Base-by-base conservation (phyloP, 257 asterid genomes). In the Solanum chiquidenum region DNA sequence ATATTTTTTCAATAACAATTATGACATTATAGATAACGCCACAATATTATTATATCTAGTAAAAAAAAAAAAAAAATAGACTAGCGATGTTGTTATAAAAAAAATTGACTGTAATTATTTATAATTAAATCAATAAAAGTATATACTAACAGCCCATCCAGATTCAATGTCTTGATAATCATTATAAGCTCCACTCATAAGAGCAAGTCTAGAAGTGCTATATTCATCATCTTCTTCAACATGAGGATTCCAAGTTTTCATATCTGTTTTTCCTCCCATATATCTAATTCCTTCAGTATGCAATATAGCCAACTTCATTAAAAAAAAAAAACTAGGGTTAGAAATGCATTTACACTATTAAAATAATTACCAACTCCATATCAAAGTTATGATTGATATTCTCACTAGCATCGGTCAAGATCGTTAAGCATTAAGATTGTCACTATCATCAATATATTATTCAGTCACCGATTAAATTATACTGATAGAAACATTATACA, bases 171-270 rank as follows among this genome's bases (percentile, higher is more conserved):
- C 88, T 82, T 94, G 94, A 74, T 80, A 94, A 58, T 90, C 71
- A 25, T 82, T 5, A 3, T 13, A 35, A 86, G 93, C 86, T 46
- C 98, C 98, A 29, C 74, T 93, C 62, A 83, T 86, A 52, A 95
- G 91, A 73, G 96, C 89, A 29, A 94, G 90, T 9, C 83, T 90
- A 27, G 97, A 92, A 84, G 94, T 92, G 10, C 90, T 89, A 85
- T 93, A 95, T 55, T 94, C 98, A 16, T 94, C 96, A 38, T 94
- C 98, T 7, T n/a, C 49, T 84, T 94, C 96, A 16, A 95, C 95
- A 0, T 38, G 25, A 14, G 98, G 98, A 69, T 90, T 92, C 86
- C 91, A 93, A 4, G 95, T 95, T 62, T 62, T 88, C 23, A 93
- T 93, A 85, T 91, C 97, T 88, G 93, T 95, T 85, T 95, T 94